Conservation (phyloP, 2,329 filamentous ascomycete species). For the Aspergillus sp. region DNA sequence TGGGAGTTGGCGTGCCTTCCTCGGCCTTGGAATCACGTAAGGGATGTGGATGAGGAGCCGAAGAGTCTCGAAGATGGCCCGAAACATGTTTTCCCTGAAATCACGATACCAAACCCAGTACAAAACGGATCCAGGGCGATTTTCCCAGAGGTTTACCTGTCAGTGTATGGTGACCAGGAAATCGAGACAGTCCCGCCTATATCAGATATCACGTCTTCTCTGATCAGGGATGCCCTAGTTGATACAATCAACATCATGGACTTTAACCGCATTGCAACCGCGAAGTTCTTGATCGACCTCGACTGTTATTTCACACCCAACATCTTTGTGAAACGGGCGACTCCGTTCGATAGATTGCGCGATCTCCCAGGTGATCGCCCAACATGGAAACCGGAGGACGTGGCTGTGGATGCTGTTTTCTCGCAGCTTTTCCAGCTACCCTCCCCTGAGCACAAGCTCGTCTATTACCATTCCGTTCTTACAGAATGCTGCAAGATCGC, state of each 20-base stretch:
- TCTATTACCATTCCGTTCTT: slow-evolving; percentile 94
- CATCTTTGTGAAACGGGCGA: slow-evolving; percentile 91
- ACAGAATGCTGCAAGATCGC: slow-evolving; percentile 96
- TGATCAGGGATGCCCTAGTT: slow-evolving; percentile 80
- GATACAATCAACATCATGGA: slow-evolving; percentile 94
- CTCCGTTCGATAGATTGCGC: slow-evolving; percentile 83
- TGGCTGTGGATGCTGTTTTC: slow-evolving; percentile 96
- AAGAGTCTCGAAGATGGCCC: slow-evolving; percentile 58
- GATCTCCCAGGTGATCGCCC: slow-evolving; percentile 62
- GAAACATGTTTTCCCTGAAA: slow-evolving; percentile 75
- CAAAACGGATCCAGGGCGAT: slow-evolving; percentile 71
- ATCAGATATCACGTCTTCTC: slow-evolving; percentile 72
- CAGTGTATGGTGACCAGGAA: slow-evolving; percentile 84
- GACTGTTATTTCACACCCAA: slow-evolving; percentile 90
- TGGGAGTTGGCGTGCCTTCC: slow-evolving; percentile 72
- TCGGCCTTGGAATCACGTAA: slow-evolving; percentile 50
- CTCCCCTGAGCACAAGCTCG: slow-evolving; percentile 82
- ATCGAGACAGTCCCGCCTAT: slow-evolving; percentile 82
- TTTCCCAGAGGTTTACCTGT: slow-evolving; percentile 92
- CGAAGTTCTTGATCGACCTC: slow-evolving; percentile 86
- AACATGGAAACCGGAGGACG: slow-evolving; percentile 97
- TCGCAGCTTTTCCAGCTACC: slow-evolving; percentile 91
- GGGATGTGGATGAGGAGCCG: slow-evolving; percentile 47
- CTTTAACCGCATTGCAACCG: slow-evolving; percentile 84
- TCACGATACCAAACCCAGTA: slow-evolving; percentile 74